phyloP scores from a whole-genome alignment of 2,329 filamentous ascomycete genomes.

The Scopulariopsis brevicaulis region DNA sequence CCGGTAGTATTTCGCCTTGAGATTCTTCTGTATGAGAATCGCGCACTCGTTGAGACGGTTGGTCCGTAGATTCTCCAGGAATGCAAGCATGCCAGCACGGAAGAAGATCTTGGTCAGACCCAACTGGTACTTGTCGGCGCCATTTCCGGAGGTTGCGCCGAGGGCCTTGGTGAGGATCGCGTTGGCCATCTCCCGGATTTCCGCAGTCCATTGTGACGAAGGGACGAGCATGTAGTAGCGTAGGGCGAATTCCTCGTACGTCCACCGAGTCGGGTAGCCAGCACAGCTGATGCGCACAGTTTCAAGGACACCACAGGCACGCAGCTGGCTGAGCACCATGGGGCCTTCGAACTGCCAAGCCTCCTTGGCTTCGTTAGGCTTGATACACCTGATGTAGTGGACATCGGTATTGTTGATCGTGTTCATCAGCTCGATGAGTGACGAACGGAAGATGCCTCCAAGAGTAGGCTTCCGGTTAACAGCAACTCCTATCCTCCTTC shows the following conservation, averaged over 20 bases:
- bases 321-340: slow-evolving; percentile 94
- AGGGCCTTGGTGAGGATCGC: slow-evolving; percentile 83
- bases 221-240: slow-evolving; percentile 97
- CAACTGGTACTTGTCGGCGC: slow-evolving; percentile 89
- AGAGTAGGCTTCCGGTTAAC: slow-evolving; percentile 94
- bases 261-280: slow-evolving; percentile 96
- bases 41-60: slow-evolving; percentile 85
- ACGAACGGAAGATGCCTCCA: slow-evolving; percentile 97
- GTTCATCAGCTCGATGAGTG: slow-evolving; percentile 92
- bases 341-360: slow-evolving; percentile 98
- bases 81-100: slow-evolving; percentile 96
- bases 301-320: slow-evolving; percentile 97
- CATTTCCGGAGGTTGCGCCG: slow-evolving; percentile 61
- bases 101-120: slow-evolving; percentile 99
- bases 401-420: slow-evolving; percentile 98
- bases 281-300: slow-evolving; percentile 96
- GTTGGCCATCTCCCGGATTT: slow-evolving; percentile 90
- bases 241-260: slow-evolving; percentile 94
- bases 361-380: slow-evolving; percentile 94
- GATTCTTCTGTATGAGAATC: slow-evolving; percentile 97
- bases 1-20: slow-evolving; percentile 90
- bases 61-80: slow-evolving; percentile 88
- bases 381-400: slow-evolving; percentile 98
- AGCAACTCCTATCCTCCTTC: slow-evolving; percentile 80
- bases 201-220: slow-evolving; percentile 80